A percentile compares a stretch with the other conserved stretches of the same genome.
Evolutionary conservation across 768 basidiomycete genomes (phyloP).

Genomic region (Lactarius vividus): DNA sequence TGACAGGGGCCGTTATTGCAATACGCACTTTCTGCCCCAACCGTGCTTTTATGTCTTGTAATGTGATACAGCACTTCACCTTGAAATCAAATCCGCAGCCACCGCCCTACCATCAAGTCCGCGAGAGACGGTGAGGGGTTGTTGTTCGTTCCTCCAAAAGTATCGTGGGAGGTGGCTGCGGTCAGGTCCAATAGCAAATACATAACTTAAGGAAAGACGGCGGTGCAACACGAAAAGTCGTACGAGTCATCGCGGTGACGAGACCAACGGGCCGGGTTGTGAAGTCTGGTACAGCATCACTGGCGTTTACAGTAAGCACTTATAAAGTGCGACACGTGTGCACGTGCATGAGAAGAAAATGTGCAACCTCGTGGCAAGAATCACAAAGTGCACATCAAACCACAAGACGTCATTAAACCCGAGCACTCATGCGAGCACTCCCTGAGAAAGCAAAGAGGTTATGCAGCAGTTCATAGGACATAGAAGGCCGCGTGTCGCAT

Average conservation of each 20-base stretch:
- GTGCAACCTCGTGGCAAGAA: background rate
- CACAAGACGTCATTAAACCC: background rate
- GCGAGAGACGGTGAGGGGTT: background rate
- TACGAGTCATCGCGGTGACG: background rate
- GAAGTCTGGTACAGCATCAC: background rate
- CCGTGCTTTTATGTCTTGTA: background rate
- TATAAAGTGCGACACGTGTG: background rate
- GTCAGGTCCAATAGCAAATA: background rate
- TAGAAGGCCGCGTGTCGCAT: background rate
- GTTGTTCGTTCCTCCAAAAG: background rate
- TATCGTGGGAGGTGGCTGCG: background rate
- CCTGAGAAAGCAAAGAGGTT: background rate
- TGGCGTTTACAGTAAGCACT: background rate
- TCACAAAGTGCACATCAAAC: background rate
- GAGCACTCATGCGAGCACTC: background rate
- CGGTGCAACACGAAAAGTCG: background rate
- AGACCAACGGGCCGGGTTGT: background rate
- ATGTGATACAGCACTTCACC: background rate
- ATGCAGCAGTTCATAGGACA: background rate
- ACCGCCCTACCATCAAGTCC: background rate
- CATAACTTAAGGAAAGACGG: background rate
- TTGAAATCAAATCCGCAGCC: background rate
- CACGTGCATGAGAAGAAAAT: background rate
- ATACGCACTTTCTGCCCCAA: background rate
- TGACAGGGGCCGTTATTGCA: background rate